A percentile compares a stretch with the other conserved stretches of the same genome.
phyloP scores from a whole-genome alignment of 1,284 basidiomycete genomes.

The Cryptococcus sp. region DNA sequence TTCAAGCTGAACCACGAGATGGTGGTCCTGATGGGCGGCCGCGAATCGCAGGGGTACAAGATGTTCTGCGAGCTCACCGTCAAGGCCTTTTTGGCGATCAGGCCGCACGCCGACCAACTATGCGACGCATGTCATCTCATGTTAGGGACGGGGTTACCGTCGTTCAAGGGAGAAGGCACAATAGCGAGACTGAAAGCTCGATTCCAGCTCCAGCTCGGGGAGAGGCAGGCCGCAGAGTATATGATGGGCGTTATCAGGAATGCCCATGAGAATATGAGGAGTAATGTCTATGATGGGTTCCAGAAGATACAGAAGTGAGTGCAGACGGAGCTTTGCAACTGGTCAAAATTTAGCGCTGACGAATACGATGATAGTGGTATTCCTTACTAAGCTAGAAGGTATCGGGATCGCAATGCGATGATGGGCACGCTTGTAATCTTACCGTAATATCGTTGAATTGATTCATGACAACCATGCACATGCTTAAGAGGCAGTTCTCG shows the following conservation, averaged over 20 bases:
- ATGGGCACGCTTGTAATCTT: too few species aligned
- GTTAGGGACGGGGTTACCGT: conserved; percentile 91
- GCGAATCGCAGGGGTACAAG: conserved; percentile 87
- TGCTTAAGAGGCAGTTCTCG: too few species aligned
- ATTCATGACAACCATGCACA: too few species aligned
- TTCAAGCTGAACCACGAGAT: conserved; percentile 99
- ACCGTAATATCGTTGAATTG: too few species aligned
- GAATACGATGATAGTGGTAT: conserved; percentile 30
- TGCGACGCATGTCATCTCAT: conserved; percentile 87
- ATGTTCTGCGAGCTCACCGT: conserved; percentile 92
- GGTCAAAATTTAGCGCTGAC: not conserved
- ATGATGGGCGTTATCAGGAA: conserved; percentile 88
- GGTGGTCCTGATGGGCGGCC: conserved; percentile 95
- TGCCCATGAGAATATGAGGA: conserved; percentile 91
- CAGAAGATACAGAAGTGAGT: conserved; percentile 53
- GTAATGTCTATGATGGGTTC: conserved; percentile 87
- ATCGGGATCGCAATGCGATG: not conserved
- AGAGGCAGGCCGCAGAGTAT: conserved; percentile 88
- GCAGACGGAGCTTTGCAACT: conserved; percentile 33
- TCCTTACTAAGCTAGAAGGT: conserved; percentile 27
- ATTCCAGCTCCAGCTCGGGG: conserved; percentile 79
- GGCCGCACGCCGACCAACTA: conserved; percentile 87
- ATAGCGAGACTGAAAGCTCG: conserved; percentile 84
- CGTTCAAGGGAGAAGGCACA: conserved; percentile 93
- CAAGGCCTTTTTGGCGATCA: conserved; percentile 92